A percentile compares a stretch with the other conserved stretches of the same genome.
Evolutionary conservation across 2,329 filamentous ascomycete species (phyloP).

Genomic region (Meredithiella fracta): DNA sequence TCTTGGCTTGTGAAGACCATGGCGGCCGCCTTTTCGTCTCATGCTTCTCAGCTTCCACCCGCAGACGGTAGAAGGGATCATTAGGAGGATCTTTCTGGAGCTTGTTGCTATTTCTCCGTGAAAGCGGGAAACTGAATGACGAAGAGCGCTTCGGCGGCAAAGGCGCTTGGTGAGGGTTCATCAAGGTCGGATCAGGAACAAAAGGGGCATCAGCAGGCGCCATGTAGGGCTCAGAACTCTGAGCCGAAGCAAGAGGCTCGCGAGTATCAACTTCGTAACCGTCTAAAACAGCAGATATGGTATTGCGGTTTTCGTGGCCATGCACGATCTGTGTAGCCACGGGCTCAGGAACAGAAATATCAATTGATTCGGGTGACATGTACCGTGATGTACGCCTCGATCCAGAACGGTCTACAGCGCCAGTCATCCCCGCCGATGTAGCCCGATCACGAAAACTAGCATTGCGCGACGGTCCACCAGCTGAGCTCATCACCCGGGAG

Average conservation of each 20-base stretch:
- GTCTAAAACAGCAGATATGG: background rate
- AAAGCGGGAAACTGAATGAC: conserved; percentile 22
- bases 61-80: conserved; percentile 30
- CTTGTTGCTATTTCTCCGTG: conserved; percentile 40
- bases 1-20: conserved; percentile 3
- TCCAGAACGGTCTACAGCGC: conserved; percentile 5
- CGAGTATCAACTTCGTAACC: background rate
- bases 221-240: conserved; percentile 15
- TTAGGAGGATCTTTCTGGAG: conserved; percentile 39
- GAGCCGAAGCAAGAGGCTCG: background rate
- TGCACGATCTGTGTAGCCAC: background rate
- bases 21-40: conserved; percentile 8
- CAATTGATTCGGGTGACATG: conserved; percentile 1
- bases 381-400: conserved; percentile 1
- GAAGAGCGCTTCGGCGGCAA: conserved; percentile 20
- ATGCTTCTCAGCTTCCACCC: conserved; percentile 28
- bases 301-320: background rate
- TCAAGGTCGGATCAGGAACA: conserved; percentile 13
- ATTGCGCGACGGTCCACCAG: background rate
- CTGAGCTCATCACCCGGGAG: background rate
- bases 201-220: conserved; percentile 9
- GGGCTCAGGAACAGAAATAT: conserved; percentile 4
- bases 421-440: background rate
- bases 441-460: conserved; percentile 9
- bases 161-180: conserved; percentile 17